Conservation (phyloP, 2,329 filamentous ascomycete species). For the Nothopassalora personata region DNA sequence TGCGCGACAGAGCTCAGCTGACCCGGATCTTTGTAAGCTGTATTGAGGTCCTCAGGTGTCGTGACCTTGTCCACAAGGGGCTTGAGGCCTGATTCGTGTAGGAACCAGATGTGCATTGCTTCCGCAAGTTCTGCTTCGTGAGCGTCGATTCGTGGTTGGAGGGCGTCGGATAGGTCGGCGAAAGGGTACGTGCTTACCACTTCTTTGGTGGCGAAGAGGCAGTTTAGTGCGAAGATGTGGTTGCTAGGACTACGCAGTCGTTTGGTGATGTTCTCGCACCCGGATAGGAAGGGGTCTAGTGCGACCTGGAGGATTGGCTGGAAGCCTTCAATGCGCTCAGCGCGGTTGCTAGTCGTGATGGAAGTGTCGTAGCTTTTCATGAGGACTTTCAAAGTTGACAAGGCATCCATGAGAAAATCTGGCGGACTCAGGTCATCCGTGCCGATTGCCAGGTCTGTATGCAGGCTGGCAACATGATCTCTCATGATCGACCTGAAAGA, state of each 20-base stretch:
- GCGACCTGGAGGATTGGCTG: constrained; percentile 69
- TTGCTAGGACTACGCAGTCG: constrained; percentile 55
- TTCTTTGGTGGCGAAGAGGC: constrained; percentile 54
- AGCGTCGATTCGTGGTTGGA: constrained; percentile 24
- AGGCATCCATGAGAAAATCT: constrained; percentile 71
- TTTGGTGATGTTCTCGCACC: constrained; percentile 65
- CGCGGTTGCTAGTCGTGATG: constrained; percentile 48
- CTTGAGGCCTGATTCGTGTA: constrained; percentile 66
- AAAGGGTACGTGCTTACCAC: constrained; percentile 60
- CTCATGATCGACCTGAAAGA: constrained; percentile 78
- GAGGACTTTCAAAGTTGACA: constrained; percentile 71
- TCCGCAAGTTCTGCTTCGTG: constrained; percentile 49
- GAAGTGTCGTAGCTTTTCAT: constrained; percentile 87
- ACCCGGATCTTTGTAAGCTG: constrained; percentile 26
- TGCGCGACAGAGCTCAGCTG: constrained; percentile 64
- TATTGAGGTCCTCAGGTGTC: constrained; percentile 19
- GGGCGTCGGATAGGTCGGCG: constrained; percentile 39
- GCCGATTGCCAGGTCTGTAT: constrained; percentile 64
- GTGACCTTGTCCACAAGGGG: constrained; percentile 35
- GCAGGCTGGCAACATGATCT: constrained; percentile 71
- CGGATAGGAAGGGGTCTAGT: constrained; percentile 77
- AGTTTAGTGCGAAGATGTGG: constrained; percentile 70
- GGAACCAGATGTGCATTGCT: constrained; percentile 60
- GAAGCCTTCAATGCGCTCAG: constrained; percentile 63
- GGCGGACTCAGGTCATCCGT: constrained; percentile 72